These are phyloP conservation scores for Lecanosticta acicola DNA, from an alignment of 2,329 filamentous ascomycete genomes.

Conservation along the genomic window DNA sequence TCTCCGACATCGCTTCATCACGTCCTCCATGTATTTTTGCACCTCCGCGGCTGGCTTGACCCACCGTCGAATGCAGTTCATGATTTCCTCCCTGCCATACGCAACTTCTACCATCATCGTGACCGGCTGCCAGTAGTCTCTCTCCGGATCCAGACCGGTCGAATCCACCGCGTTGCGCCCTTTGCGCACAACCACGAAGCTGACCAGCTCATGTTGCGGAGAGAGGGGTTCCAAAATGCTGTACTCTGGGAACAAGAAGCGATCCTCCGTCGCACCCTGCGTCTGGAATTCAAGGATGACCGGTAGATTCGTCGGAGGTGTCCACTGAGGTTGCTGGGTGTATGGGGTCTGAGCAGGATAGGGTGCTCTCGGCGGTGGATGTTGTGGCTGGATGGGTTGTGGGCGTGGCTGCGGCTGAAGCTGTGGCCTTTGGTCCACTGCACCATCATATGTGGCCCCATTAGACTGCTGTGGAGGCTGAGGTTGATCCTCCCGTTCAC, in stretches of 20 bases:
- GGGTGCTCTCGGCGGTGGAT: slow-evolving; percentile 7
- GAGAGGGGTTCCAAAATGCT: slow-evolving; percentile 65
- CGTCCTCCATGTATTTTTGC: slow-evolving; percentile 50
- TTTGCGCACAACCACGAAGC: slow-evolving; percentile 71
- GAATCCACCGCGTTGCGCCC: slow-evolving; percentile 51
- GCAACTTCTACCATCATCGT: slow-evolving; percentile 52
- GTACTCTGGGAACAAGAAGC: slow-evolving; percentile 72
- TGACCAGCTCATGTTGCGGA: slow-evolving; percentile 56
- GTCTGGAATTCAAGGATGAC: slow-evolving; percentile 61
- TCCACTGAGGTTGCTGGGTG: slow-evolving; percentile 23
- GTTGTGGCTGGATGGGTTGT: slow-evolving; percentile 12
- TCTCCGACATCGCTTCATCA: slow-evolving; percentile 53
- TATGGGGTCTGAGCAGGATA: slow-evolving; percentile 12
- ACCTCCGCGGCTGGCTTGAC: slow-evolving; percentile 52
- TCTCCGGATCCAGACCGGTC: slow-evolving; percentile 37
- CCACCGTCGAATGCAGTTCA: slow-evolving; percentile 52
- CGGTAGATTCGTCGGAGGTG: slow-evolving; percentile 50
- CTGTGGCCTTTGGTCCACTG: slow-evolving; percentile 10
- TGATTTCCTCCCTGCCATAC: slow-evolving; percentile 46
- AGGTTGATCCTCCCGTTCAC: slow-evolving; percentile 19
- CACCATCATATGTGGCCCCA: slow-evolving; percentile 22
- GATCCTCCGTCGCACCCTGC: slow-evolving; percentile 59
- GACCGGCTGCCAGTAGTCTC: slow-evolving; percentile 73
- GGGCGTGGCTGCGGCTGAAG: slow-evolving; percentile 3
- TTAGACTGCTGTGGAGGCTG: slow-evolving; percentile 11